Base-by-base conservation (phyloP, 495 filamentous ascomycete genomes). In the Lasiosphaeria ovina region DNA sequence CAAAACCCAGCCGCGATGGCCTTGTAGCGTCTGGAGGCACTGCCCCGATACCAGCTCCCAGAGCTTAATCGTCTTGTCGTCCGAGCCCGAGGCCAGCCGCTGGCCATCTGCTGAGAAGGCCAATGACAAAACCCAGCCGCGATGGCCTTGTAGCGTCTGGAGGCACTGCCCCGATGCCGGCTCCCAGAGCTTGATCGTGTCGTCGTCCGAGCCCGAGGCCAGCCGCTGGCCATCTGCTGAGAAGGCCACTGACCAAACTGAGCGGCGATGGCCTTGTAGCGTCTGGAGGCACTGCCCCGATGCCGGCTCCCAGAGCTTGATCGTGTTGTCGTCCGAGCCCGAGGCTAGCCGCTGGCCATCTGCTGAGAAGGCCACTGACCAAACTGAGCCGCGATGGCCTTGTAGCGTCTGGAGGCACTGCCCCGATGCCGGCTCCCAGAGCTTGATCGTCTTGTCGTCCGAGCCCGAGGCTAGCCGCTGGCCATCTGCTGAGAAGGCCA, bases 401-500 rank as follows among this genome's bases (percentile, higher is more conserved):
- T 96, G 89, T 3, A 97, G 82, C 49, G 89, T 96, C 71, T 91
- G 91, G 6, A 96, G 75, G 56, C 88, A 84, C 4, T 84, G 74
- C 3, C 93, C 93, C 40, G 87, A 90, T 35, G 91, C 87, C 50
- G 96, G 74, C 74, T 97, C 92, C 92, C 92, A 97, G 11, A 96
- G 78, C 72, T 96, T 96, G 55, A 94, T 84, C 0, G 92, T 95
- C 62, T 89, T 85, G 73, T 97, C 92, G 4, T 88, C 89, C 0
- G 92, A 96, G 10, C 87, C 86, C 0, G 92, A 96, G 32, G 90
- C 91, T n/a, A 97, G 83, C 34, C 93, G 83, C 64, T 96, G 17
- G 52, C 53, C 47, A 51, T 64, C 45, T 3, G 52, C 45, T 6
- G 52, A 64, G 52, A 64, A 64, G 8, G 48, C 60, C 0, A 62